Evolutionary conservation across 306 rosid genomes (phyloP).

Genomic region (Albizia julibrissin): DNA sequence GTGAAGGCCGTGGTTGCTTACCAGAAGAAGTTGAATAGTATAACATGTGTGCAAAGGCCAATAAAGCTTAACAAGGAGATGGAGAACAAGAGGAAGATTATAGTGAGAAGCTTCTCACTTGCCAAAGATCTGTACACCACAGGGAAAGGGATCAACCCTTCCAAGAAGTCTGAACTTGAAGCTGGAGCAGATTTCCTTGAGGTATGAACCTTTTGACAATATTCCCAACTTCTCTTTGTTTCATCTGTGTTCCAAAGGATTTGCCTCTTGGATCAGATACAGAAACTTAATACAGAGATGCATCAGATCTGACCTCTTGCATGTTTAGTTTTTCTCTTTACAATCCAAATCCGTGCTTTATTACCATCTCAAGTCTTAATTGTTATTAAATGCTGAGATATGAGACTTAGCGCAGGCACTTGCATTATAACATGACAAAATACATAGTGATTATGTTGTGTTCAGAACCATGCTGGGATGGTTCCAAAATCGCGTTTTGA

Average conservation of each 20-base stretch:
- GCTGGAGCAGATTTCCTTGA: constrained; percentile 83
- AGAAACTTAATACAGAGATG: not conserved
- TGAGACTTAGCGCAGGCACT: not conserved
- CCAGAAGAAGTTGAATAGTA: constrained; percentile 63
- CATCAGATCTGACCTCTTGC: not conserved
- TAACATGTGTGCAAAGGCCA: constrained; percentile 45
- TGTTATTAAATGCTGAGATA: not conserved
- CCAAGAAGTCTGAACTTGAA: constrained; percentile 75
- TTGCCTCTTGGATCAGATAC: not conserved
- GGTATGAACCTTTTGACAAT: constrained; percentile 40
- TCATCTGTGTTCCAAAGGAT: not conserved
- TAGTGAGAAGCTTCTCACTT: constrained; percentile 74
- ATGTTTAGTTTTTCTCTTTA: not conserved
- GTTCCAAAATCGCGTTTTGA: not conserved
- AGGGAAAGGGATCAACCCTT: constrained; percentile 39
- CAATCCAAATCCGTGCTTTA: not conserved
- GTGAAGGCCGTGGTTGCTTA: constrained; percentile 81
- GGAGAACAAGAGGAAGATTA: constrained; percentile 66
- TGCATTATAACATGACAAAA: not conserved
- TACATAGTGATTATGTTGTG: not conserved
- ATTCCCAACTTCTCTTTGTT: not conserved
- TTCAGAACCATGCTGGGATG: not conserved
- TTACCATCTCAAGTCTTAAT: not conserved
- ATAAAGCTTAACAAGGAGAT: constrained; percentile 58
- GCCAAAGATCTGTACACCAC: constrained; percentile 66